Evolutionary conservation across 2,329 filamentous ascomycete species (phyloP).

Genomic region (Fusarium mexicanum): DNA sequence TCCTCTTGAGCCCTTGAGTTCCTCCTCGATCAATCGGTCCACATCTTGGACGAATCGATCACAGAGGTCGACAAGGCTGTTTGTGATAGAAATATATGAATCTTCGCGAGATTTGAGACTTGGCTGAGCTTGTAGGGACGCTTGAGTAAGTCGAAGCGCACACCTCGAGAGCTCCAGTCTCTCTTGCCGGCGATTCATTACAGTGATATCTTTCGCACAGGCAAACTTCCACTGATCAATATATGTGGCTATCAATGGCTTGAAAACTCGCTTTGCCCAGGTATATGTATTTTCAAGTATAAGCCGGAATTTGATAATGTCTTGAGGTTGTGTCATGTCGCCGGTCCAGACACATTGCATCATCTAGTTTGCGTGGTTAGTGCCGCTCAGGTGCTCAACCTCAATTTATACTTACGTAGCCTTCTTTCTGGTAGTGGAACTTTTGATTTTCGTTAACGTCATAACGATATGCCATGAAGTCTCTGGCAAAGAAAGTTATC

Average conservation of each 20-base stretch:
- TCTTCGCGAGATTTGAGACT: neutral
- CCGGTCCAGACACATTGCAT: conserved; percentile 19
- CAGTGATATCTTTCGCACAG: neutral
- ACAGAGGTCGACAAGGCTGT: neutral
- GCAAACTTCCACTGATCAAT: neutral
- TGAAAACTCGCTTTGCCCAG: conserved; percentile 16
- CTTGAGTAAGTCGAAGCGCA: neutral
- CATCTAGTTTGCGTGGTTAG: neutral
- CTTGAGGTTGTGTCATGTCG: conserved; percentile 6
- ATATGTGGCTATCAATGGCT: neutral
- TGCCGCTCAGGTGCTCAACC: accelerated
- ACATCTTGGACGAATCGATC: neutral
- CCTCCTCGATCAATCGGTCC: neutral
- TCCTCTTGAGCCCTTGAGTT: neutral
- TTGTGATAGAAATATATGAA: neutral
- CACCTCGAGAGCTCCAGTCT: neutral
- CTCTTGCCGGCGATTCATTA: neutral
- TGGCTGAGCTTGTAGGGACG: neutral
- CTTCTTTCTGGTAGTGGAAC: accelerated
- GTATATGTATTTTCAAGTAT: conserved; percentile 38
- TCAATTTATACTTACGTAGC: neutral
- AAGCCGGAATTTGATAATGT: conserved; percentile 14
- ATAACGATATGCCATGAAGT: neutral
- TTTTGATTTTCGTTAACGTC: accelerated
- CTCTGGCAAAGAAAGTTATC: conserved; percentile 17